Evolutionary conservation across 805 yeast genomes (phyloP), one percentile per base, ranked within the genome.

Genomic region (Helenozyma baotianmanensis): DNA sequence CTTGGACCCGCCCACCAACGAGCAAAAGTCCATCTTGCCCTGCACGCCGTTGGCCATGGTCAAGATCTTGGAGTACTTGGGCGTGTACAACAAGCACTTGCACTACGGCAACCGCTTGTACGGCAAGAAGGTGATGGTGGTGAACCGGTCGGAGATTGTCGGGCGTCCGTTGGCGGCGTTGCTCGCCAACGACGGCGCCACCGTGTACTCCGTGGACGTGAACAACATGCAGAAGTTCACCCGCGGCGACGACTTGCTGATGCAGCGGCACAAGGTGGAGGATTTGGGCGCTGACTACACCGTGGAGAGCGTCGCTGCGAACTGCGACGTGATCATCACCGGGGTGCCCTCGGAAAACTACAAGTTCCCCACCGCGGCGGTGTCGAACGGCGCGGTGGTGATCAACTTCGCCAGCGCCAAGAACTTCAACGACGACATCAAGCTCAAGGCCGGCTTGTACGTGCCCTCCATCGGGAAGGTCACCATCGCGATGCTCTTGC

Each of bases 381-480:
- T 90, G 35, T 77, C 80, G 51, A 78, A 87, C 45, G 98, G 98
- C 30, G 87, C 97, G 13, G 85, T 84, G 11, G 85, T 87, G 51
- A 78, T 92, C 39, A 92, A 92, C 60, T 90, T 90, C 53, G 78
- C 96, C 9, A 82, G 92, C 44, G 82, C 80, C 36, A 86, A 85
- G 70, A 92, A 92, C 64, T 92, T 92, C 57, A 70, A 74, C 42
- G 90, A 83, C 15, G 80, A 75, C 35, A 84, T 92, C 37, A 90
- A 90, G 62, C 73, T 73, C 33, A 81, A 75, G 47, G 97, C 98
- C 6, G 81, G 96, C 1, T 65, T 92, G 27, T 92, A 90, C 54
- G 97, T 92, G 22, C 97, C 98, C 12, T 82, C 87, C 53, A 86
- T 88, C 19, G 98, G 98, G 12, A 92, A 92, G 60, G 97, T 92